These are phyloP conservation scores for Blastobotrys attinorum DNA, from an alignment of 805 yeast genomes.

Conservation along the genomic window DNA sequence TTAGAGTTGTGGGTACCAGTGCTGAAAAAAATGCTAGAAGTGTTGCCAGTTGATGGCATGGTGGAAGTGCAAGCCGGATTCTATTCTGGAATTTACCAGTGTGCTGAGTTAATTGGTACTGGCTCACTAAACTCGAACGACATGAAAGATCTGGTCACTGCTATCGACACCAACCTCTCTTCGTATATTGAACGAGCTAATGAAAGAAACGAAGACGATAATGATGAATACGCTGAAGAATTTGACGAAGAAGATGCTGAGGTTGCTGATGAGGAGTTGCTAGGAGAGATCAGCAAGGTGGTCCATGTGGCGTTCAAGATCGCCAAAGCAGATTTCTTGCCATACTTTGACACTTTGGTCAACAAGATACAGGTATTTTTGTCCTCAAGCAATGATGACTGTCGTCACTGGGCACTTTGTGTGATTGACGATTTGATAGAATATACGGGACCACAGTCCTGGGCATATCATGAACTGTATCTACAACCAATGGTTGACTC, in stretches of 20 bases:
- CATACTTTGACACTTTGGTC: slow-evolving; percentile 49
- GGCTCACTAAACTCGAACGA: slow-evolving; percentile 42
- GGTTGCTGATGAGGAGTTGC: slow-evolving; percentile 78
- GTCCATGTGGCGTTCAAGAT: slow-evolving; percentile 63
- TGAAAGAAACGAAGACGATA: slow-evolving; percentile 33
- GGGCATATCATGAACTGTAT: slow-evolving; percentile 56
- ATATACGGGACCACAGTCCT: slow-evolving; percentile 63
- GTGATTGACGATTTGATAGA: slow-evolving; percentile 76
- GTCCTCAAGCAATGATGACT: slow-evolving; percentile 56
- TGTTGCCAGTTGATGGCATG: slow-evolving; percentile 69
- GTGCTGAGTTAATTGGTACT: slow-evolving; percentile 60
- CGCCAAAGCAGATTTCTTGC: slow-evolving; percentile 48
- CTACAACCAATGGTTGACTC: slow-evolving; percentile 57
- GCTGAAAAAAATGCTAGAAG: slow-evolving; percentile 57
- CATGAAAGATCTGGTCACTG: slow-evolving; percentile 47
- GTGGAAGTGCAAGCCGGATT: slow-evolving; percentile 75
- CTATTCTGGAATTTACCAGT: slow-evolving; percentile 61
- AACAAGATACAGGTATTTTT: slow-evolving; percentile 57
- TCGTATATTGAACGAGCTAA: slow-evolving; percentile 65
- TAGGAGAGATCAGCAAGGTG: slow-evolving; percentile 77
- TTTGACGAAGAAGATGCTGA: slow-evolving; percentile 77
- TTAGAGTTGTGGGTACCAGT: slow-evolving; percentile 65
- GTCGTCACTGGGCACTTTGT: slow-evolving; percentile 71
- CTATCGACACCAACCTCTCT: slow-evolving; percentile 51
- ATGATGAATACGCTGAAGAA: slow-evolving; percentile 81